Evolutionary conservation across 306 rosid genomes (phyloP).

Genomic region (Sicyos edulis): DNA sequence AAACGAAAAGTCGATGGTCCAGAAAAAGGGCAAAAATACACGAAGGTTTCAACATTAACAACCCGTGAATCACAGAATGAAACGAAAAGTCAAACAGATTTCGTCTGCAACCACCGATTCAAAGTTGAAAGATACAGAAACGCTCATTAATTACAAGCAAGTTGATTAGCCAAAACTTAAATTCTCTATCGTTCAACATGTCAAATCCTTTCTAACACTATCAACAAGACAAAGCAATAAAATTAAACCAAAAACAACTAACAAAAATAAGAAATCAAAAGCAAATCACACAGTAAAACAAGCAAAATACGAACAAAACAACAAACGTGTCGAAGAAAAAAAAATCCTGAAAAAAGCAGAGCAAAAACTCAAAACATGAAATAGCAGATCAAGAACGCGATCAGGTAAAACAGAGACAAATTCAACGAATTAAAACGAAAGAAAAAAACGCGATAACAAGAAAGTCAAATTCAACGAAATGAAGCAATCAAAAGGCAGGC

Average conservation of each 20-base stretch:
- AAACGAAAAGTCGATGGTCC: too few species aligned
- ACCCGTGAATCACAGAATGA: neutral
- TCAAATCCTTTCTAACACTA: neutral
- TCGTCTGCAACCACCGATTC: neutral
- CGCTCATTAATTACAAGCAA: constrained; percentile 11
- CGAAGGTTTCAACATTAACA: neutral
- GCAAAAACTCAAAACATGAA: neutral
- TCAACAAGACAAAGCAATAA: neutral
- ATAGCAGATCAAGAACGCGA: constrained; percentile 13
- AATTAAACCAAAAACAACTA: neutral
- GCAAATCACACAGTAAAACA: neutral
- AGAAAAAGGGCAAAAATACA: too few species aligned
- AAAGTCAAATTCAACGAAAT: neutral
- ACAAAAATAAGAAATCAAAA: constrained; percentile 1
- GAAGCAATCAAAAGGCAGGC: neutral
- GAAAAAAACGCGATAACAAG: neutral
- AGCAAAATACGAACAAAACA: neutral
- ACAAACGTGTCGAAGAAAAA: neutral
- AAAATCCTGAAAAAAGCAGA: neutral
- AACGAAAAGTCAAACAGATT: neutral
- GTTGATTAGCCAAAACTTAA: constrained; percentile 4
- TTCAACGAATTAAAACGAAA: neutral
- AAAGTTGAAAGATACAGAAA: constrained; percentile 2
- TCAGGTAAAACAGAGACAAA: neutral
- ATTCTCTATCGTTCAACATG: neutral